Percentiles rank a stretch among this genome's conserved stretches.
Evolutionary conservation across 306 rosid genomes (phyloP).

Genomic region (Rubus parviflorus): DNA sequence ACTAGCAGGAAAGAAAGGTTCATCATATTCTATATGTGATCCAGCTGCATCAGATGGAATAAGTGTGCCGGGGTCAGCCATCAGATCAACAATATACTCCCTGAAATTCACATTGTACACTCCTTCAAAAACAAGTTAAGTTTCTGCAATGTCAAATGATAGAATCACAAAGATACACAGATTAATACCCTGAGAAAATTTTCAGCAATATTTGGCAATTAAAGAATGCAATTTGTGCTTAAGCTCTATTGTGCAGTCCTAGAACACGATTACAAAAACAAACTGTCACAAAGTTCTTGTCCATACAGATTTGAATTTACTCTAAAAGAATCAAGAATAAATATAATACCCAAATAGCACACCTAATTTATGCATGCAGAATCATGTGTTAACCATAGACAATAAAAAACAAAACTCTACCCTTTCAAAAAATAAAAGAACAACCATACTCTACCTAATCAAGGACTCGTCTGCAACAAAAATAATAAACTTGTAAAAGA

Average conservation of each 20-base stretch:
- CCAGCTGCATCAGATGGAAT: slow-evolving; percentile 84
- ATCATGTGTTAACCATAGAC: slow-evolving; percentile 8
- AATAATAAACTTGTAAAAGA: slow-evolving; percentile 20
- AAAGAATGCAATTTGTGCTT: neutral
- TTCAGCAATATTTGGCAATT: neutral
- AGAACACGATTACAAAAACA: neutral
- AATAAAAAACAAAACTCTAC: slow-evolving; percentile 12
- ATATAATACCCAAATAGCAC: slow-evolving; percentile 16
- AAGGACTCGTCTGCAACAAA: slow-evolving; percentile 16
- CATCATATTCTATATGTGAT: slow-evolving; percentile 62
- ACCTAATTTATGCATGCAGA: slow-evolving; percentile 9
- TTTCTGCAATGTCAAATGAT: slow-evolving; percentile 23
- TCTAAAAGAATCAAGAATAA: neutral
- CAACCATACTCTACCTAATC: slow-evolving; percentile 15
- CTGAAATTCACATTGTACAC: slow-evolving; percentile 60
- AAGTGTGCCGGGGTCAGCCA: slow-evolving; percentile 98
- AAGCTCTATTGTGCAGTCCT: neutral
- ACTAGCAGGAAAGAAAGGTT: slow-evolving; percentile 52
- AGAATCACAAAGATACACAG: slow-evolving; percentile 10
- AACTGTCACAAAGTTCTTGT: neutral
- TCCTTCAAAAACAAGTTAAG: slow-evolving; percentile 31
- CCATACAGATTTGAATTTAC: neutral
- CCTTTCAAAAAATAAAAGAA: neutral
- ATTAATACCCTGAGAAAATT: slow-evolving; percentile 11
- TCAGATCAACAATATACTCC: slow-evolving; percentile 95